These are phyloP conservation scores for Coemansia sp. DNA, from an alignment of 192 early-diverging fungal species.

Conservation along the genomic window DNA sequence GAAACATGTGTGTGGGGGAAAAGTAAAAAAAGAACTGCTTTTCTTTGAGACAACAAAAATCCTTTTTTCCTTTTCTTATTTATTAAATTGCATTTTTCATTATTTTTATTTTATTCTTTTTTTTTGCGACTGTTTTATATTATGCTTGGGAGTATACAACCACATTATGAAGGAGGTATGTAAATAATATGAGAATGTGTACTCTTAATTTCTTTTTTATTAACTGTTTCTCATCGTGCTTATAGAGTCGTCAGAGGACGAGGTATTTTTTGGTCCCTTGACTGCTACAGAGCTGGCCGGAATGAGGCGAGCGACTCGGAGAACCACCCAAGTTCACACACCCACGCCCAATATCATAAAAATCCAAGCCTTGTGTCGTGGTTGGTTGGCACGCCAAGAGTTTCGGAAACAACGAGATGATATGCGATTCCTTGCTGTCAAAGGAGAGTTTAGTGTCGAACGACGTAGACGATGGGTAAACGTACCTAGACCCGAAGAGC, in stretches of 20 bases:
- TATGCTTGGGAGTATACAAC: conserved; percentile 4
- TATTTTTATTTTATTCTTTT: neutral
- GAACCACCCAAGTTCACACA: neutral
- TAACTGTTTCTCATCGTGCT: neutral
- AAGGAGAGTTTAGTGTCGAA: conserved; percentile 38
- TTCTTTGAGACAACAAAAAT: neutral
- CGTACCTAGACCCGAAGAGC: neutral
- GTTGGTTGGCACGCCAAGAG: conserved; percentile 16
- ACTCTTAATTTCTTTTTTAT: neutral
- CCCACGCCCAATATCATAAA: neutral
- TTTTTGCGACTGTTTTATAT: neutral
- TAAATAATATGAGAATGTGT: neutral
- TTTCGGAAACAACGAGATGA: conserved; percentile 18
- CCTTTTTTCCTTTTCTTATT: neutral
- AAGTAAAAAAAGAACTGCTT: neutral
- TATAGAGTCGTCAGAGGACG: conserved; percentile 19
- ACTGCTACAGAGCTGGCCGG: conserved; percentile 20
- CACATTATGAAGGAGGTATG: neutral
- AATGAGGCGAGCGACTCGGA: neutral
- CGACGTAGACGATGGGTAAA: conserved; percentile 18
- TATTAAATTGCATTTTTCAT: neutral
- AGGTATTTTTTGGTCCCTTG: conserved; percentile 51
- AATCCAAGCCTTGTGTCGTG: conserved; percentile 27
- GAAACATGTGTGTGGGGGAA: neutral
- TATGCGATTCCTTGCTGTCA: conserved; percentile 26